phyloP scores from a whole-genome alignment of 345 rosid species.

The Brassica carinata region DNA sequence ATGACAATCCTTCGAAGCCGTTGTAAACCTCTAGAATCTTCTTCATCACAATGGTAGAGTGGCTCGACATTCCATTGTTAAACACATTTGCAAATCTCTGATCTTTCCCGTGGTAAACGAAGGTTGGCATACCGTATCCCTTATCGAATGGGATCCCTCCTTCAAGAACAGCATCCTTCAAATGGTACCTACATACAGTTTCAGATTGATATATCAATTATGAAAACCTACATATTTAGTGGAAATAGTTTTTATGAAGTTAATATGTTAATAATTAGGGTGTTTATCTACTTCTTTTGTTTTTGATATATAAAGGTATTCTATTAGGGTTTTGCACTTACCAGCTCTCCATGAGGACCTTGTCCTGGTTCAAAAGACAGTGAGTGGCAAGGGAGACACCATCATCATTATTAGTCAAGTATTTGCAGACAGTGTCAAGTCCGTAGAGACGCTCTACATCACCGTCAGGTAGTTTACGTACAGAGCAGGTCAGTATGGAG shows the following conservation, averaged over 20 bases:
- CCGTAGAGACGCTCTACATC: constrained; percentile 7
- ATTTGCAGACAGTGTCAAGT: constrained; percentile 2
- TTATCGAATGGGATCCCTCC: constrained; percentile 6
- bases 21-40: constrained; percentile 50
- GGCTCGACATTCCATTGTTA: constrained; percentile 23
- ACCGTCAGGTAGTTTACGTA: not conserved
- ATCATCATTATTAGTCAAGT: not conserved
- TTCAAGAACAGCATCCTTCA: constrained; percentile 5
- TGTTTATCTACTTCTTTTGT: too few relatives aligned
- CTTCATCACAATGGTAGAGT: constrained; percentile 48
- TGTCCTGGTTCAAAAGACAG: constrained; percentile 12
- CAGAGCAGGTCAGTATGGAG: constrained; percentile 7
- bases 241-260: too few relatives aligned
- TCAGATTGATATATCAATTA: not conserved
- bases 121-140: not conserved
- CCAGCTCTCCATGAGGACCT: constrained; percentile 9
- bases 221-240: too few relatives aligned
- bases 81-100: not conserved
- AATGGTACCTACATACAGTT: not conserved
- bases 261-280: too few relatives aligned
- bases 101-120: not conserved
- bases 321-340: not conserved
- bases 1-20: constrained; percentile 51
- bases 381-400: constrained; percentile 5
- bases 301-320: too few relatives aligned